These are phyloP conservation scores for Hygrophila difformis DNA, from an alignment of 257 asterid genomes.

Conservation along the genomic window DNA sequence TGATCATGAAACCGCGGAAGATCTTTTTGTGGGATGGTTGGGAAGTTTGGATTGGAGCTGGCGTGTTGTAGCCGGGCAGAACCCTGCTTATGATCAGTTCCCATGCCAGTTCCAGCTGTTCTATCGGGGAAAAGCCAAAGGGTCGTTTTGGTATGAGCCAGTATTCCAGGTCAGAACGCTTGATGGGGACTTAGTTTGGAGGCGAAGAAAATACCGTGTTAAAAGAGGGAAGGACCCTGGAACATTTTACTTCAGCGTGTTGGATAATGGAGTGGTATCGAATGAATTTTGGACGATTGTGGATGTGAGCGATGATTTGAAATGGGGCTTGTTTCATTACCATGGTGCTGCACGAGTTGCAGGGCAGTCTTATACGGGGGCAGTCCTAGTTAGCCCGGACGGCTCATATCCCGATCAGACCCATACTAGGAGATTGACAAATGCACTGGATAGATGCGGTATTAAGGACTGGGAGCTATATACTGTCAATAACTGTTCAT, in stretches of 20 bases:
- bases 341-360: slow-evolving; percentile 90
- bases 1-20: slow-evolving; percentile 73
- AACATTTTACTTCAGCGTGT: slow-evolving; percentile 66
- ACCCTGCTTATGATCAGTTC: slow-evolving; percentile 94
- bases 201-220: slow-evolving; percentile 78
- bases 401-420: slow-evolving; percentile 51
- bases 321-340: slow-evolving; percentile 93
- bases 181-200: slow-evolving; percentile 65
- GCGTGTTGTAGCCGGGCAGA: slow-evolving; percentile 93
- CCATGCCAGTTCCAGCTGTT: slow-evolving; percentile 94
- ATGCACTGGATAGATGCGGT: slow-evolving; percentile 62
- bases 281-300: slow-evolving; percentile 82
- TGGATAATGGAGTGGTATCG: slow-evolving; percentile 92
- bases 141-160: slow-evolving; percentile 95
- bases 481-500: slow-evolving; percentile 65
- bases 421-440: slow-evolving; percentile 26
- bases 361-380: slow-evolving; percentile 88
- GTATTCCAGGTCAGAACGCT: slow-evolving; percentile 70
- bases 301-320: slow-evolving; percentile 69
- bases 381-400: slow-evolving; percentile 69
- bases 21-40: slow-evolving; percentile 85
- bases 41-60: slow-evolving; percentile 85
- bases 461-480: slow-evolving; percentile 87
- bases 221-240: slow-evolving; percentile 63
- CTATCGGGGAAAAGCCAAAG: slow-evolving; percentile 80